Base-by-base conservation (phyloP, 2,329 filamentous ascomycete genomes). In the Annulohypoxylon truncatum region DNA sequence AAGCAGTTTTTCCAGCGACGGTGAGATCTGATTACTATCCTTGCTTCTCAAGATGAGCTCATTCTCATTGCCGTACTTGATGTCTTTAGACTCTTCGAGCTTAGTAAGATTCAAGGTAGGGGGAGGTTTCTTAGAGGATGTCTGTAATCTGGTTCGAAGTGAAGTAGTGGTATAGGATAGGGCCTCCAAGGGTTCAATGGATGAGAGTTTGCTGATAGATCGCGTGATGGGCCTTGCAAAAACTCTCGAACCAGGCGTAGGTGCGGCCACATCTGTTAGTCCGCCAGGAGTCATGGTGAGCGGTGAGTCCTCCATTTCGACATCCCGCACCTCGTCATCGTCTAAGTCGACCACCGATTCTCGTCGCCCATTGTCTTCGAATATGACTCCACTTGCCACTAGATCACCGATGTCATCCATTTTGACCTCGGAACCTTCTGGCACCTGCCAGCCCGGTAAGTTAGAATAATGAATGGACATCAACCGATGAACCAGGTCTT, bases 71-170 rank as follows among this genome's bases (percentile, higher is more conserved):
- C 7, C 54, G 22, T 70, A 68, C 12, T 55, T 18, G 28, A 73
- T 69, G 24, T 71, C 67, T 18, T 35, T 60, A 4, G 73, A 68
- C 1, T 72, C 65, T 29, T 74, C 73, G 2, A 74, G 62, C 7
- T 44, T 65, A 7, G 71, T 73, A 50, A 62, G 33, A 3, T 24
- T 52, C 1, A 47, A 48, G 35, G 28, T 48, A n/a, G 24, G 13
- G 20, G 28, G 29, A 8, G 24, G 26, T 15, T 55, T 67, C 18
- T 55, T 61, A 1, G 61, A 58, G 2, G 65, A 61, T 13, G 22
- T 40, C 5, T 28, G 60, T 22, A 74, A 58, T 54, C 63, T 70
- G 1, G 66, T 51, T 18, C 63, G 60, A 2, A 71, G 44, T 10
- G 55, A 62, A 7, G 46, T 70, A 22, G 55, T 35, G 10, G 33